Evolutionary conservation across 352 stramenopile species (phyloP).

Genomic region (Plasmopara viticola): DNA sequence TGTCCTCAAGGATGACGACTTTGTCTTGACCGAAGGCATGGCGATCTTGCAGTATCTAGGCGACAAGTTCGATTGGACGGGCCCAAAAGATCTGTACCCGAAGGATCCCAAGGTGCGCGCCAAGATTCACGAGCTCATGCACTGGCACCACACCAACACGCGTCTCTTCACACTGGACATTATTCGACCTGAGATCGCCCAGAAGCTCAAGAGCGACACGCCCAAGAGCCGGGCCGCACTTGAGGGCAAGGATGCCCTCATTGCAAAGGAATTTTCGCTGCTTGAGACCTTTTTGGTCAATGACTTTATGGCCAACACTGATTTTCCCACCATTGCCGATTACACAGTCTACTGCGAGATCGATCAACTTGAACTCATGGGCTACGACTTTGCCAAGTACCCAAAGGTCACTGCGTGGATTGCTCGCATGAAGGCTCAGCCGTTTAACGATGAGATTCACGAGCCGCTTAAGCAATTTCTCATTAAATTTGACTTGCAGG

Average conservation of each 20-base stretch:
- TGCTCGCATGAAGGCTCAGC: conserved; percentile 44
- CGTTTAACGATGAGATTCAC: conserved; percentile 52
- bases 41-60: conserved; percentile 52
- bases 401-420: conserved; percentile 47
- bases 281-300: conserved; percentile 48
- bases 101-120: conserved; percentile 33
- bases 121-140: conserved; percentile 62
- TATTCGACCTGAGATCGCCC: conserved; percentile 27
- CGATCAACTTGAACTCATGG: conserved; percentile 55
- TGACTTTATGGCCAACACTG: conserved; percentile 39
- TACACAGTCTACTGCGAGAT: conserved; percentile 53
- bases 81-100: conserved; percentile 40
- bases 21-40: conserved; percentile 48
- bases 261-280: conserved; percentile 28
- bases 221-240: conserved; percentile 31
- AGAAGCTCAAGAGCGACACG: conserved; percentile 27
- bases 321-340: conserved; percentile 57
- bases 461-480: conserved; percentile 24
- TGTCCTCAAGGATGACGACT: conserved; percentile 49
- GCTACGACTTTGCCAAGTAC: conserved; percentile 47
- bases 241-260: conserved; percentile 27
- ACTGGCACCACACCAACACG: conserved; percentile 64
- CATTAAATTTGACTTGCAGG: conserved; percentile 20
- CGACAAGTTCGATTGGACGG: conserved; percentile 48
- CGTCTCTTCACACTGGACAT: conserved; percentile 46